A percentile compares a stretch with the other conserved stretches of the same genome.
phyloP scores from a whole-genome alignment of 2,329 filamentous ascomycete species.

The Paecilomyces variotii region DNA sequence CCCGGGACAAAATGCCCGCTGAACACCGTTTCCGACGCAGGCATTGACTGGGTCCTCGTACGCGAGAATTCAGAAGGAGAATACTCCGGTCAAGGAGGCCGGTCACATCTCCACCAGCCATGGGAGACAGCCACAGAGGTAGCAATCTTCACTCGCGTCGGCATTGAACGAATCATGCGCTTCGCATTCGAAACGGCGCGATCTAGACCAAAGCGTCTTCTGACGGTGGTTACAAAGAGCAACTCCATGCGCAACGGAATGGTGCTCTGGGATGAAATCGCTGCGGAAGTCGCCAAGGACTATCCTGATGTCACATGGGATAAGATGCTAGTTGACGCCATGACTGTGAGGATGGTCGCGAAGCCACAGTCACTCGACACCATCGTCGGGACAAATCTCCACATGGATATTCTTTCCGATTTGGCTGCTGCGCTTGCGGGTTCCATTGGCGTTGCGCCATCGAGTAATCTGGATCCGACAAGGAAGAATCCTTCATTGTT shows the following conservation, averaged over 20 bases:
- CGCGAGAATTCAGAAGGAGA: slow-evolving; percentile 62
- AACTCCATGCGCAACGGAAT: slow-evolving; percentile 60
- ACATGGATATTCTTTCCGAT: slow-evolving; percentile 56
- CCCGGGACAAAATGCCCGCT: slow-evolving; percentile 54
- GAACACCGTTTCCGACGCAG: slow-evolving; percentile 45
- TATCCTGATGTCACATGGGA: slow-evolving; percentile 55
- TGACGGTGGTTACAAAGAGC: slow-evolving; percentile 59
- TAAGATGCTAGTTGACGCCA: slow-evolving; percentile 61
- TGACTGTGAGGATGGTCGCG: slow-evolving; percentile 57
- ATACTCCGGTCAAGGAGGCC: slow-evolving; percentile 57
- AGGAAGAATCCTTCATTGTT: slow-evolving; percentile 47
- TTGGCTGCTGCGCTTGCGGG: slow-evolving; percentile 57
- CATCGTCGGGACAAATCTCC: slow-evolving; percentile 55
- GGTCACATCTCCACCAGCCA: slow-evolving; percentile 49
- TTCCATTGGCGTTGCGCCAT: slow-evolving; percentile 58
- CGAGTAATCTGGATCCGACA: slow-evolving; percentile 54
- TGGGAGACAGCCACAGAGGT: slow-evolving; percentile 59
- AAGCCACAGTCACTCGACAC: slow-evolving; percentile 54
- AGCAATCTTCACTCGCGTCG: slow-evolving; percentile 55
- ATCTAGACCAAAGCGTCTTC: slow-evolving; percentile 47
- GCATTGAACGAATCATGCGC: slow-evolving; percentile 51
- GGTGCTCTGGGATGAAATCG: slow-evolving; percentile 61
- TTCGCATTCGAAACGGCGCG: slow-evolving; percentile 57
- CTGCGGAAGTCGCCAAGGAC: slow-evolving; percentile 45
- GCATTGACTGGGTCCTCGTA: slow-evolving; percentile 60